Percentiles rank a stretch among this genome's conserved stretches.
phyloP scores from a whole-genome alignment of 495 filamentous ascomycete species.

The Mytilinidion resinicola region DNA sequence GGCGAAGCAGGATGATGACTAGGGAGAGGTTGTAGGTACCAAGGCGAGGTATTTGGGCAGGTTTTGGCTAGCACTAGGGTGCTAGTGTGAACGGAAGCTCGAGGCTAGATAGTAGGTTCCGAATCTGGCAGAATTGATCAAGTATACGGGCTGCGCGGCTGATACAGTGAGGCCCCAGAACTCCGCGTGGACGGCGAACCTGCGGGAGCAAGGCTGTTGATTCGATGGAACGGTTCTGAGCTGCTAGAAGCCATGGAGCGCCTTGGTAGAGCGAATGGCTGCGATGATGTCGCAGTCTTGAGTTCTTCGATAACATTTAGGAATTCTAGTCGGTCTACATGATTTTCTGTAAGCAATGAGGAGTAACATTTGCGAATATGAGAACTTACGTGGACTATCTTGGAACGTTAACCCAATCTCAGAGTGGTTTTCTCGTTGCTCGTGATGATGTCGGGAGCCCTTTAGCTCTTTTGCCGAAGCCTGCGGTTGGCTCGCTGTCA shows the following conservation, averaged over 20 bases:
- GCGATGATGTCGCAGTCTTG: conserved; percentile 1
- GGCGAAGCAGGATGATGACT: too few relatives aligned
- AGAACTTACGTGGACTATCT: not conserved
- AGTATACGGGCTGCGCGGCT: not conserved
- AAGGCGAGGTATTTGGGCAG: too few relatives aligned
- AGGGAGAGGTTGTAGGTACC: too few relatives aligned
- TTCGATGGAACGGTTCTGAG: not conserved
- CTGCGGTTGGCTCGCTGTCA: conserved; percentile 8
- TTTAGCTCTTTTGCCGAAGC: not conserved
- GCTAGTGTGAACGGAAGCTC: too few relatives aligned
- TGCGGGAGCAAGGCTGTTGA: not conserved
- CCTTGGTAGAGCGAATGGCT: not conserved
- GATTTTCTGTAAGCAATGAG: not conserved
- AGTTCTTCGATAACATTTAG: conserved; percentile 10
- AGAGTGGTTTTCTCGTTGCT: not conserved
- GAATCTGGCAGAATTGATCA: not conserved
- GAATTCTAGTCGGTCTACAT: conserved; percentile 11
- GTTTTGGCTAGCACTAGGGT: too few relatives aligned
- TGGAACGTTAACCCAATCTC: conserved; percentile 12
- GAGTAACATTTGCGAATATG: not conserved
- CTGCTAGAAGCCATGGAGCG: not conserved
- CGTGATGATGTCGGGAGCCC: not conserved
- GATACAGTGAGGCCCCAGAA: not conserved
- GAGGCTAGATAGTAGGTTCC: too few relatives aligned
- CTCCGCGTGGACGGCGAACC: not conserved